Conservation (phyloP, 129 eudicot genomes). For the Artemisia argyi region DNA sequence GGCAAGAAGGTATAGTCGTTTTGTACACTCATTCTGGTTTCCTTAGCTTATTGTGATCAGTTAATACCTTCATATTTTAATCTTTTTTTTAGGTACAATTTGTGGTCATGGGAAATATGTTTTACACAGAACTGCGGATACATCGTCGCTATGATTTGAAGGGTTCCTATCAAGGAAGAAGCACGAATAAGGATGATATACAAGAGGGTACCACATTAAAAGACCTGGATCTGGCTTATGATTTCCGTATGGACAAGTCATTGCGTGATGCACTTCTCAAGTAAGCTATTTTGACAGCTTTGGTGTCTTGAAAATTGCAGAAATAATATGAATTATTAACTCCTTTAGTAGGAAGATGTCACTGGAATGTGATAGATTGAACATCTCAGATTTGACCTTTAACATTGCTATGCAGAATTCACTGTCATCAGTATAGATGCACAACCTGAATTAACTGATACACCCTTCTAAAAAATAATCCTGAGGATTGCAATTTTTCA, state of each 20-base stretch:
- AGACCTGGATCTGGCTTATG: conserved; percentile 73
- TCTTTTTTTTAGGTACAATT: conserved; percentile 60
- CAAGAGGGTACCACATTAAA: conserved; percentile 63
- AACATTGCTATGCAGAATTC: too few species aligned
- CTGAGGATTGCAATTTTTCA: not conserved
- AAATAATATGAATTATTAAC: too few species aligned
- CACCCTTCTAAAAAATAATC: too few species aligned
- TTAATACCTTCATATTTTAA: not conserved
- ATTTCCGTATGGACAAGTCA: conserved; percentile 72
- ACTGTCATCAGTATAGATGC: too few species aligned
- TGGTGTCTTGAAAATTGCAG: not conserved
- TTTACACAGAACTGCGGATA: conserved; percentile 71
- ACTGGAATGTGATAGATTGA: too few species aligned
- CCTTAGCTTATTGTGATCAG: not conserved
- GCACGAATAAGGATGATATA: conserved; percentile 54
- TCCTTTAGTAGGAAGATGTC: too few species aligned
- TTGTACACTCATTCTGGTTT: conserved; percentile 6
- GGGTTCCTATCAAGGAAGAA: conserved; percentile 79
- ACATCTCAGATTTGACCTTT: too few species aligned
- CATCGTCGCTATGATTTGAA: conserved; percentile 86
- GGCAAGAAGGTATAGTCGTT: conserved; percentile 62
- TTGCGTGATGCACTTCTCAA: conserved; percentile 67
- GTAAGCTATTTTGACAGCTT: conserved; percentile 40
- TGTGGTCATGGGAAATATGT: conserved; percentile 94
- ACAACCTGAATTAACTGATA: too few species aligned